Base-by-base conservation (phyloP, 2,329 filamentous ascomycete genomes). In the Penicillium freii region DNA sequence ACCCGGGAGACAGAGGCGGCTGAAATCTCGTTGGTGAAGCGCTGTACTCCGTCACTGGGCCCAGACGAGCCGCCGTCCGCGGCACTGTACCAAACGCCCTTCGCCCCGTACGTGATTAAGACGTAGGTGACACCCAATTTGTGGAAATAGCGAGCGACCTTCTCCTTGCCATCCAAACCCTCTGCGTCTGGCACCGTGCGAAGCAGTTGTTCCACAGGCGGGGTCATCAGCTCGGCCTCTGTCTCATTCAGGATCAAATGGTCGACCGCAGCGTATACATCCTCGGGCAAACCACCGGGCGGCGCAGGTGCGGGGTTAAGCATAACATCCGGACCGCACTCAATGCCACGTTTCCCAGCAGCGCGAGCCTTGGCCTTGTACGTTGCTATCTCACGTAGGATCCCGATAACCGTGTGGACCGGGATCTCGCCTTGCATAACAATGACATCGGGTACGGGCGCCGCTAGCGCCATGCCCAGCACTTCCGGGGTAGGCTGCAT, bases 211-310 rank as follows among this genome's bases (percentile, higher is more conserved):
- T 71, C 69, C 10, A 73, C 66, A 54, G 78, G 78, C 1, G 83
- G 85, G 0, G 84, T 86, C 54, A 96, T 81, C 49, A 92, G 83
- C 9, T 87, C 83, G 2, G 92, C 90, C 77, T 97, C 92, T 1
- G 88, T 94, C 78, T 97, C 92, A 70, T 97, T 97, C 67, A 97
- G 84, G 50, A 97, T 84, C 43, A 97, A 80, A 67, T 96, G 91
- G 42, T 86, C 85, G 33, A 97, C 81, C 1, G 83, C 84, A 7
- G 72, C 66, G 70, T 89, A 94, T 9, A 85, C 86, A 29, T 84
- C 80, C 0, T 79, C 79, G 1, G 90, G 91, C 4, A 96, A 75
- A 9, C 77, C 74, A 44, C 87, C 82, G 4, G 92, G 91, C 5
- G 89, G 89, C 10, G 92, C 92, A 17, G 92, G 92, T 3, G 92